Percentiles rank a stretch among this genome's conserved stretches.
Evolutionary conservation across 352 stramenopile genomes (phyloP).

Genomic region (Phytophthora pisi): DNA sequence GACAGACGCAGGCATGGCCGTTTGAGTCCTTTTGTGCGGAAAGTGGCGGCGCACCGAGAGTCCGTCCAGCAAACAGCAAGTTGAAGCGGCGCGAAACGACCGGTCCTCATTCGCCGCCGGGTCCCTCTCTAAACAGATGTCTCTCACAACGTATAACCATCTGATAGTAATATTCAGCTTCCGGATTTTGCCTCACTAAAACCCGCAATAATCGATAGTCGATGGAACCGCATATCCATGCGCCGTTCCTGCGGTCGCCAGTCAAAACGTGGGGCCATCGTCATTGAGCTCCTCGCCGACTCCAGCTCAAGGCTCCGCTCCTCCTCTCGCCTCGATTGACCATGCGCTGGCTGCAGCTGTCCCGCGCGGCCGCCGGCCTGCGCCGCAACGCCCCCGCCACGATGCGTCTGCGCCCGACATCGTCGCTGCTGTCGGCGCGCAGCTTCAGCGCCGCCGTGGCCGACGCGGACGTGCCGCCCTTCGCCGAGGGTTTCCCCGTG

Average conservation of each 20-base stretch:
- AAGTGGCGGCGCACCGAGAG: too few species aligned
- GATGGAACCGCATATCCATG: too few species aligned
- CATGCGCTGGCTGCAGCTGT: slow-evolving; percentile 71
- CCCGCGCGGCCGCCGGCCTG: slow-evolving; percentile 40
- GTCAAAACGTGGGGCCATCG: slow-evolving; percentile 36
- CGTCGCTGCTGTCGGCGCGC: slow-evolving; percentile 28
- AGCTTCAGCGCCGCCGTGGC: slow-evolving; percentile 37
- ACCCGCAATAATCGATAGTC: not conserved
- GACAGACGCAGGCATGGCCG: not conserved
- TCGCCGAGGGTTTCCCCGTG: slow-evolving; percentile 47
- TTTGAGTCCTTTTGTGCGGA: not conserved
- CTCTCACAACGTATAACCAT: not conserved
- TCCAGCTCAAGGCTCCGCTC: slow-evolving; percentile 5
- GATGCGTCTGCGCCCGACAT: slow-evolving; percentile 30
- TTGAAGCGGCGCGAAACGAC: slow-evolving; percentile 1
- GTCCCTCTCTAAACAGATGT: too few species aligned
- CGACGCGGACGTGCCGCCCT: slow-evolving; percentile 40
- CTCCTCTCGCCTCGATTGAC: not conserved
- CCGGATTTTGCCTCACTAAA: not conserved
- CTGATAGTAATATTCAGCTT: not conserved
- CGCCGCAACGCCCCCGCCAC: slow-evolving; percentile 27
- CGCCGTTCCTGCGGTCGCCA: slow-evolving; percentile 15
- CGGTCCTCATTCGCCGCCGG: too few species aligned
- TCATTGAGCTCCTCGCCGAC: slow-evolving; percentile 30
- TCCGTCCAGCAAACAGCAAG: not conserved